Conservation (phyloP, 2,329 filamentous ascomycete genomes). For the Mycosphaerella arachidis region DNA sequence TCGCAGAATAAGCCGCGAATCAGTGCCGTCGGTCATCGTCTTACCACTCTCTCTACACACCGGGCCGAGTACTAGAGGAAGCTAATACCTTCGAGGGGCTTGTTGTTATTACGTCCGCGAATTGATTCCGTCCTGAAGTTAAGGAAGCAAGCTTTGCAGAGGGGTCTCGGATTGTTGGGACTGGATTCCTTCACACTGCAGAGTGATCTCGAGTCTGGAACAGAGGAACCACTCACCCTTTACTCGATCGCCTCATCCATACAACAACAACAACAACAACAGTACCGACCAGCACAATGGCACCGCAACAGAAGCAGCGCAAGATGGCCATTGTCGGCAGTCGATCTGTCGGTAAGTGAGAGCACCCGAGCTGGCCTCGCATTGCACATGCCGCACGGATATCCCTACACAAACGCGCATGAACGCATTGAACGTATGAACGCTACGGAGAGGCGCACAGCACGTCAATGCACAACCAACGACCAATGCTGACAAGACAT, state of each 20-base stretch:
- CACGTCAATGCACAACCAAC: not conserved
- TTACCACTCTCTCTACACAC: not conserved
- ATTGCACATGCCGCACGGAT: not conserved
- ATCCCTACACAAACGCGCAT: slow-evolving; percentile 1
- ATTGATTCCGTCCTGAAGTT: not conserved
- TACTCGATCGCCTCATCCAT: too few relatives aligned
- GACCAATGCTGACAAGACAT: not conserved
- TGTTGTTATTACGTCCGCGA: not conserved
- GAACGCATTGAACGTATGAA: not conserved
- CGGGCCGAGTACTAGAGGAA: slow-evolving; percentile 2
- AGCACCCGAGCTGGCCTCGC: not conserved
- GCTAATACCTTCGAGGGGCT: not conserved
- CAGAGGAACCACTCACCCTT: too few relatives aligned
- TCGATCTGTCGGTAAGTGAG: slow-evolving; percentile 72
- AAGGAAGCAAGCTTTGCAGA: not conserved
- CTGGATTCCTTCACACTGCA: not conserved
- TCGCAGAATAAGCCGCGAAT: not conserved
- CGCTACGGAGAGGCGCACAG: not conserved
- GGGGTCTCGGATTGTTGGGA: not conserved
- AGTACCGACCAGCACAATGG: slow-evolving; percentile 47
- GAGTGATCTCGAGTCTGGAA: not conserved
- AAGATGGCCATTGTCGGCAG: slow-evolving; percentile 96
- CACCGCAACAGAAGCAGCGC: slow-evolving; percentile 73
- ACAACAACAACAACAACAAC: not conserved
- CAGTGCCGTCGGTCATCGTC: not conserved